Percentiles rank a stretch among this genome's conserved stretches.
phyloP scores from a whole-genome alignment of 164 flowering plant genomes.

The Kalanchoe fedtschenkoi region DNA sequence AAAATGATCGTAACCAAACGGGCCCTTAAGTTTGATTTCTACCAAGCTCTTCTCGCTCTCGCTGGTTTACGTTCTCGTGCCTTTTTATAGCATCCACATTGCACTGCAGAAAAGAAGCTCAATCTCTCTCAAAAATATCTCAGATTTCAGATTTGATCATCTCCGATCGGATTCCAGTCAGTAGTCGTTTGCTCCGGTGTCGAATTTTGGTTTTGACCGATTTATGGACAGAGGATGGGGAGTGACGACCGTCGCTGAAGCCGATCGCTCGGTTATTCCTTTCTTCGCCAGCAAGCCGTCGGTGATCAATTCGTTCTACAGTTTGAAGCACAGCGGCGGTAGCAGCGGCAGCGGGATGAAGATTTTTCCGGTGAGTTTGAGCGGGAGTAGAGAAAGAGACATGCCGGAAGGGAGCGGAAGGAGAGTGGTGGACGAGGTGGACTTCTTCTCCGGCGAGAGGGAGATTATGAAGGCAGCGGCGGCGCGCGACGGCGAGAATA shows the following conservation, averaged over 20 bases:
- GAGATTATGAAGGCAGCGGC: slow-evolving; percentile 15
- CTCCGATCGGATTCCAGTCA: no score
- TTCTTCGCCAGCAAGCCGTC: neutral
- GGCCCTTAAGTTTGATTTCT: neutral
- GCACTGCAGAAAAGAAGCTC: neutral
- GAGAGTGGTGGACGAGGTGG: slow-evolving; percentile 37
- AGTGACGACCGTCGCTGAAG: slow-evolving; percentile 34
- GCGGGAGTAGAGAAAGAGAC: neutral
- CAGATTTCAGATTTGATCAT: neutral
- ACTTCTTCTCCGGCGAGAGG: slow-evolving; percentile 47
- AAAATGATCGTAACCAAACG: neutral
- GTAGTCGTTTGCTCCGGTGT: no score
- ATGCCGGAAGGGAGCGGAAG: slow-evolving; percentile 8
- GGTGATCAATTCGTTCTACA: slow-evolving; percentile 4
- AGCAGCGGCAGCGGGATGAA: slow-evolving; percentile 12
- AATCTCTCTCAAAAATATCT: no score
- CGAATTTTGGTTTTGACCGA: no score
- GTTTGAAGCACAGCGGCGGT: neutral
- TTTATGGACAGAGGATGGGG: slow-evolving; percentile 62
- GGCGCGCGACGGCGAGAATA: neutral
- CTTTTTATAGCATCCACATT: slow-evolving; percentile 5
- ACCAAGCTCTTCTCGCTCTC: no score
- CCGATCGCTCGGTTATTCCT: slow-evolving; percentile 2
- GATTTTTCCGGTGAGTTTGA: slow-evolving; percentile 18
- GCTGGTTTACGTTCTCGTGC: neutral